Evolutionary conservation across 225 moss, liverwort and hornwort species (phyloP).

Genomic region (Anthoceros angustus): DNA sequence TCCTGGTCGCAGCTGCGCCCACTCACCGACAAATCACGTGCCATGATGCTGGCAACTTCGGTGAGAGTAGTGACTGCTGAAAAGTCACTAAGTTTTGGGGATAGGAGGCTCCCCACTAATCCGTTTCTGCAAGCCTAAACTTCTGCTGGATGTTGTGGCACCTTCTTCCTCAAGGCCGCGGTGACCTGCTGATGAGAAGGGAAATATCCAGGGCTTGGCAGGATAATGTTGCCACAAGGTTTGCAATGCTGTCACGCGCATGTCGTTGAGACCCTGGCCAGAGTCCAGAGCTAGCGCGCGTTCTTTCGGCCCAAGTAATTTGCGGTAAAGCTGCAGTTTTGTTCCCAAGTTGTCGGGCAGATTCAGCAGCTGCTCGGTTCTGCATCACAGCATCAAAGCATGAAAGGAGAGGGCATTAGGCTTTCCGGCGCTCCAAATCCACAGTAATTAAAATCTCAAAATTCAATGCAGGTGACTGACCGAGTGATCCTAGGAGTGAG

Average conservation of each 20-base stretch:
- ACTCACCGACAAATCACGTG: not conserved
- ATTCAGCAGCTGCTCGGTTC: conserved; percentile 1
- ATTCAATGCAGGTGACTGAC: not conserved
- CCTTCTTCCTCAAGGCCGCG: too few species aligned
- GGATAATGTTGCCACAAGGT: too few species aligned
- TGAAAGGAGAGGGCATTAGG: not conserved
- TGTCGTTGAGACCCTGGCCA: not conserved
- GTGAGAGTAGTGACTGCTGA: not conserved
- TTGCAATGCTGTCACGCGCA: not conserved
- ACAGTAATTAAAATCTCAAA: not conserved
- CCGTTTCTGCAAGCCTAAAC: too few species aligned
- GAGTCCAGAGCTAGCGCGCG: not conserved
- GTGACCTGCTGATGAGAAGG: too few species aligned
- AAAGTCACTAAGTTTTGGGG: not conserved
- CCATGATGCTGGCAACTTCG: not conserved
- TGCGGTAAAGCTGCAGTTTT: not conserved
- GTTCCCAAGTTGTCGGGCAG: not conserved
- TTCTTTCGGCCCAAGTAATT: not conserved
- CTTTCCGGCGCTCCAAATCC: not conserved
- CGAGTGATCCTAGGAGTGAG: not conserved
- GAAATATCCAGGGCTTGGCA: too few species aligned
- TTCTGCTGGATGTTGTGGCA: too few species aligned
- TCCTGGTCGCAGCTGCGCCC: not conserved
- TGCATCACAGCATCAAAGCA: not conserved
- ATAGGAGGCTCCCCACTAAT: too few species aligned